A percentile compares a stretch with the other conserved stretches of the same genome.
phyloP scores from a whole-genome alignment of 768 basidiomycete species.

The Lentinula sp. region DNA sequence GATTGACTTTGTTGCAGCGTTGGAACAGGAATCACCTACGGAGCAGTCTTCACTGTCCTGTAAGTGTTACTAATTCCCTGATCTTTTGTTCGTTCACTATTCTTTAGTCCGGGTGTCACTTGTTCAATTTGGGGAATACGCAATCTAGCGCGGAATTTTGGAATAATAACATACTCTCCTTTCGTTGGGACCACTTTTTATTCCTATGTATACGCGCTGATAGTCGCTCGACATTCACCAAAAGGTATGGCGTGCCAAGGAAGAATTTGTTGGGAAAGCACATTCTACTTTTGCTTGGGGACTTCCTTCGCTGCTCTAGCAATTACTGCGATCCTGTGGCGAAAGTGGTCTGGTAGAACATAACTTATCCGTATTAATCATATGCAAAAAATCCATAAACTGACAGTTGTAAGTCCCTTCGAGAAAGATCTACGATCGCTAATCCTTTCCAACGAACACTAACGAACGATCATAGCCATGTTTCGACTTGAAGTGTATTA shows the following conservation, averaged over 20 bases:
- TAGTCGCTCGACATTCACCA: conserved; percentile 45
- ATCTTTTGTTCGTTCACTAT: neutral
- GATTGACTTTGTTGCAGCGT: conserved; percentile 30
- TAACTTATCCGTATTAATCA: conserved; percentile 18
- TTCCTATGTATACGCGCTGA: conserved; percentile 74
- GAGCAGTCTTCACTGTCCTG: conserved; percentile 66
- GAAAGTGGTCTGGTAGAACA: conserved; percentile 52
- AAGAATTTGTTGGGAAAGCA: conserved; percentile 55
- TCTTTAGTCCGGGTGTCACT: conserved; percentile 58
- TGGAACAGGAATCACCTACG: conserved; percentile 65
- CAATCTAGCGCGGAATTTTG: conserved; percentile 75
- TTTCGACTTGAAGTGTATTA: neutral
- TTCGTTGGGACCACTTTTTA: conserved; percentile 72
- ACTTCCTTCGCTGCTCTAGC: conserved; percentile 39
- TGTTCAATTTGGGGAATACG: conserved; percentile 65
- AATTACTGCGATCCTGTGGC: conserved; percentile 50
- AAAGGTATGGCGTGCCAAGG: conserved; percentile 50
- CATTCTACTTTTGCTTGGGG: conserved; percentile 49
- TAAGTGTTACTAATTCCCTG: conserved; percentile 27
- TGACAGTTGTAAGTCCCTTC: neutral
- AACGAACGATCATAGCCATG: conserved; percentile 2
- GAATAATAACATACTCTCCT: conserved; percentile 67
- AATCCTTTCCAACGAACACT: neutral
- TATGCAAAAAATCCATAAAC: neutral
- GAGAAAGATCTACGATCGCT: neutral